phyloP scores from a whole-genome alignment of 306 rosid species.

The Sesbania bispinosa region DNA sequence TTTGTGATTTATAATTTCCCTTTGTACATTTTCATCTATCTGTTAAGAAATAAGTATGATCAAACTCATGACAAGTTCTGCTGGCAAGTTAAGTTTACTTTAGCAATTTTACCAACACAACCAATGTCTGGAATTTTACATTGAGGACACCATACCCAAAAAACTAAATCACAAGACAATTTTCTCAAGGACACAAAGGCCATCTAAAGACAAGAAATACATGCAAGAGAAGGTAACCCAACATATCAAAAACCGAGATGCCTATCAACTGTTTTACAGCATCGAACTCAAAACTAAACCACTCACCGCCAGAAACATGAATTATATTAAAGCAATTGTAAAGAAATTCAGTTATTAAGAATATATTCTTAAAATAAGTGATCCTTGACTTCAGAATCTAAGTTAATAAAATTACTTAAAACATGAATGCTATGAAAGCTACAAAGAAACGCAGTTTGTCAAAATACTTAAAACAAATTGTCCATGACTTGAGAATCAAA shows the following conservation, averaged over 20 bases:
- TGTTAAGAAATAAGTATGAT: conserved; percentile 36
- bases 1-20: conserved; percentile 95
- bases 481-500: neutral
- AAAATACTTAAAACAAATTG: neutral
- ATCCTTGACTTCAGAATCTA: neutral
- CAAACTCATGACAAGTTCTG: conserved; percentile 7
- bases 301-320: neutral
- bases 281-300: neutral
- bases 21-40: conserved; percentile 97
- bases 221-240: neutral
- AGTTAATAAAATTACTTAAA: neutral
- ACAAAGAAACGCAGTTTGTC: neutral
- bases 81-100: neutral
- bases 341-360: neutral
- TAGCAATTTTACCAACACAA: neutral
- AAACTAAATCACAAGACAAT: neutral
- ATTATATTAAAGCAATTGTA: neutral
- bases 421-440: neutral
- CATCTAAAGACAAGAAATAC: neutral
- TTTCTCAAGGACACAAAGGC: neutral
- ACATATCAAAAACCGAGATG: neutral
- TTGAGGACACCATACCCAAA: neutral
- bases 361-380: neutral
- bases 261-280: neutral
- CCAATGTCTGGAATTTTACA: neutral